These are phyloP conservation scores for Samsoniella hepiali DNA, from an alignment of 2,329 filamentous ascomycete species.

Conservation along the genomic window DNA sequence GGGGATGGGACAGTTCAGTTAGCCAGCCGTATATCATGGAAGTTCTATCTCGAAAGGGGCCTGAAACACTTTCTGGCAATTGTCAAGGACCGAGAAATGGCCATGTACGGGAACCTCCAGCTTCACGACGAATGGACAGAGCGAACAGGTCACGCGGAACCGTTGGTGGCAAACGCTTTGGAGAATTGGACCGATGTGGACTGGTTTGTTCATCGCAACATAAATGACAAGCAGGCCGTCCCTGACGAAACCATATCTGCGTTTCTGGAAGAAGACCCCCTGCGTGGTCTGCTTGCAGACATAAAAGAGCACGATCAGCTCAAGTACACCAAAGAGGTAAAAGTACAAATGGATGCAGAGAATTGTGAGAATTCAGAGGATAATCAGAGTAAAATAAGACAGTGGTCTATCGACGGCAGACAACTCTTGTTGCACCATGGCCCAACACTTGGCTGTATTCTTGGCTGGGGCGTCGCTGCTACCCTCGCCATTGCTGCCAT, in stretches of 20 bases:
- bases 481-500: not conserved
- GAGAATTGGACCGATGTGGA: conserved; percentile 4
- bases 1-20: not conserved
- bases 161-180: not conserved
- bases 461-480: not conserved
- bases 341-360: too few relatives aligned
- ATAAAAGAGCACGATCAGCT: not conserved
- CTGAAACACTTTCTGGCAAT: not conserved
- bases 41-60: not conserved
- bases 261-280: not conserved
- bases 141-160: not conserved
- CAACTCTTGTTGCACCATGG: too few relatives aligned
- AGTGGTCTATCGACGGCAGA: too few relatives aligned
- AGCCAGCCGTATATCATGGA: not conserved
- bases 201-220: not conserved
- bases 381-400: too few relatives aligned
- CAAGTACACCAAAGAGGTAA: not conserved
- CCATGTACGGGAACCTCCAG: not conserved
- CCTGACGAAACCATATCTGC: not conserved
- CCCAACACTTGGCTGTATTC: too few relatives aligned
- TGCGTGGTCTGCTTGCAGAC: not conserved
- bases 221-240: not conserved
- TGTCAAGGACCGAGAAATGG: not conserved
- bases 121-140: not conserved
- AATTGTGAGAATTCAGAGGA: too few relatives aligned